These are phyloP conservation scores for Lichtheimia ornata DNA, from an alignment of 371 early-diverging fungal species.

Conservation along the genomic window DNA sequence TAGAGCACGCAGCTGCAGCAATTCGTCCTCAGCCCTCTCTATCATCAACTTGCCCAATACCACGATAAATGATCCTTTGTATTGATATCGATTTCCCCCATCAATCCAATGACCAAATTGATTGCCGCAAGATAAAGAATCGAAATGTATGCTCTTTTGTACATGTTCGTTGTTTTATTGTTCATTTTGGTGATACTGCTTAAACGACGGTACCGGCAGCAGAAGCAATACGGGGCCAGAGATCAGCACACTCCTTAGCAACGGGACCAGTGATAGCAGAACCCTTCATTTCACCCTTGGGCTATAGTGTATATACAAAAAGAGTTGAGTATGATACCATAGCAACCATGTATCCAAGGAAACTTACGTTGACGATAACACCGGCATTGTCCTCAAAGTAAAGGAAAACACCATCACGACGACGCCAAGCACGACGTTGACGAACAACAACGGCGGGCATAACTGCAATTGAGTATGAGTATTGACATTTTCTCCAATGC, in stretches of 20 bases:
- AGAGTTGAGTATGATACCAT: slow-evolving; percentile 48
- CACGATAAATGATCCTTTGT: neutral
- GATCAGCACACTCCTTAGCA: slow-evolving; percentile 99
- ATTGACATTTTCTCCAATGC: neutral
- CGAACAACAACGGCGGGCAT: slow-evolving; percentile 99
- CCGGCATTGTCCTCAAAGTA: slow-evolving; percentile 89
- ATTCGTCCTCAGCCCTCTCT: too few relatives aligned
- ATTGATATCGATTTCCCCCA: neutral
- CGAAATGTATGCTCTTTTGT: too few relatives aligned
- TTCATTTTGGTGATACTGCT: slow-evolving; percentile 6
- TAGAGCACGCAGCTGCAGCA: too few relatives aligned
- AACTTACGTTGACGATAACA: slow-evolving; percentile 57
- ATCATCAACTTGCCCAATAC: too few relatives aligned
- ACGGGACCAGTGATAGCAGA: slow-evolving; percentile 99
- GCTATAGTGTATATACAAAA: slow-evolving; percentile 25
- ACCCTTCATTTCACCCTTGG: slow-evolving; percentile 99
- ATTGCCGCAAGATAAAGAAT: too few relatives aligned
- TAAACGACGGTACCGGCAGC: slow-evolving; percentile 89
- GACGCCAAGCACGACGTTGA: slow-evolving; percentile 99
- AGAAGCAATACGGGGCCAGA: slow-evolving; percentile 99
- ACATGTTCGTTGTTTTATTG: too few relatives aligned
- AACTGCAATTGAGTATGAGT: slow-evolving; percentile 54
- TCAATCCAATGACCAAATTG: too few relatives aligned
- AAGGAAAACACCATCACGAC: slow-evolving; percentile 99
- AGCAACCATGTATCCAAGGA: neutral